Percentiles rank a stretch among this genome's conserved stretches.
phyloP scores from a whole-genome alignment of 495 filamentous ascomycete species.

The Penicillium cinerascens region DNA sequence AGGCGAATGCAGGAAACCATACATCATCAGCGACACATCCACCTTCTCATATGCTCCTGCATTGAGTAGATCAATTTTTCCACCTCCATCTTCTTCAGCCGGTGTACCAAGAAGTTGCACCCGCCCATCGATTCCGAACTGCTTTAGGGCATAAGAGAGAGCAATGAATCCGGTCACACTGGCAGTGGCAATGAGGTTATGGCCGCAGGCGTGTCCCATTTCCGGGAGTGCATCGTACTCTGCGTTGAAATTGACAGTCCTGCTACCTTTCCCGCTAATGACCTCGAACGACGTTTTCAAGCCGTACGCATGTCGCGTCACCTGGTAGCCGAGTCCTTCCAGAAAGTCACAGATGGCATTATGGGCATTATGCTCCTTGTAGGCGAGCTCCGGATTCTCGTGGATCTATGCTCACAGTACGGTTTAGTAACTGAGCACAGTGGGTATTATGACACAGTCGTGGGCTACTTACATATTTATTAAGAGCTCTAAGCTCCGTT shows the following conservation, averaged over 20 bases:
- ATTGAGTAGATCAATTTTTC: slow-evolving; percentile 49
- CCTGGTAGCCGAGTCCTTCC: slow-evolving; percentile 31
- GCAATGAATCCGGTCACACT: slow-evolving; percentile 43
- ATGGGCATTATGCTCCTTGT: slow-evolving; percentile 52
- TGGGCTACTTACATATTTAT: too few species aligned
- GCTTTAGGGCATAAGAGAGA: slow-evolving; percentile 34
- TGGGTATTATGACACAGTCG: too few species aligned
- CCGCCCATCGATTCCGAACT: slow-evolving; percentile 12
- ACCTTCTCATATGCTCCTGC: slow-evolving; percentile 49
- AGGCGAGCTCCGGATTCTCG: slow-evolving; percentile 51
- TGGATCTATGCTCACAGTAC: too few species aligned
- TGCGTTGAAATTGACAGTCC: slow-evolving; percentile 54
- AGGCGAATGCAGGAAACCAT: slow-evolving; percentile 31
- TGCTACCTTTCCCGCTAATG: slow-evolving; percentile 42
- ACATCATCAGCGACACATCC: slow-evolving; percentile 52
- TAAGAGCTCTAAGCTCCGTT: too few species aligned
- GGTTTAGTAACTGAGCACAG: too few species aligned
- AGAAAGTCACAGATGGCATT: slow-evolving; percentile 48
- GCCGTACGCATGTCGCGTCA: slow-evolving; percentile 45
- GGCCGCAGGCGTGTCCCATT: slow-evolving; percentile 48
- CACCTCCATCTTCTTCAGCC: slow-evolving; percentile 41
- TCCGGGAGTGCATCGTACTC: slow-evolving; percentile 54
- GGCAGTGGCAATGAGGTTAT: slow-evolving; percentile 47
- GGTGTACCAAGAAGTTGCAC: slow-evolving; percentile 46
- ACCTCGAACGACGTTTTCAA: slow-evolving; percentile 56